Conservation (phyloP, 1,139 yeast genomes). For the Pichia sp. region DNA sequence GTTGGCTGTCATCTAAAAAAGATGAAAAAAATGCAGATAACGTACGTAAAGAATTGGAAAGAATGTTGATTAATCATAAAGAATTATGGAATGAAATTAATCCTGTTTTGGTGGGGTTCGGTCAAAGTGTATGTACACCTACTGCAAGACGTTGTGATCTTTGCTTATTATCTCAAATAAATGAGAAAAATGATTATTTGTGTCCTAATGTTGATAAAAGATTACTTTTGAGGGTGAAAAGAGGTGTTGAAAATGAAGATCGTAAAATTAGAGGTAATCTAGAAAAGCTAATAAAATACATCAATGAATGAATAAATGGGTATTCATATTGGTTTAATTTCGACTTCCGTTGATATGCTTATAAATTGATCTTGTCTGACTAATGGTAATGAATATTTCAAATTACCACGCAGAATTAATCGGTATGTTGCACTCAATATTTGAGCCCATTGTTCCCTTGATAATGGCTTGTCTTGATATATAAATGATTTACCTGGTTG, state of each 20-base stretch:
- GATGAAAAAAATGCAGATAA: slow-evolving; percentile 58
- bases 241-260: slow-evolving; percentile 17
- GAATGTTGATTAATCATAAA: slow-evolving; percentile 56
- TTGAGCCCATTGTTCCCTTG: slow-evolving; percentile 53
- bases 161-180: slow-evolving; percentile 47
- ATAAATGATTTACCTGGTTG: slow-evolving; percentile 56
- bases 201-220: slow-evolving; percentile 49
- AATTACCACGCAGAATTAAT: slow-evolving; percentile 70
- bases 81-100: slow-evolving; percentile 79
- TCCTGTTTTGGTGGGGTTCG: slow-evolving; percentile 86
- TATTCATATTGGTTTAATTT: slow-evolving; percentile 14
- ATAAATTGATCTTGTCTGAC: slow-evolving; percentile 22
- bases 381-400: slow-evolving; percentile 69
- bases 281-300: slow-evolving; percentile 19
- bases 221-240: slow-evolving; percentile 32
- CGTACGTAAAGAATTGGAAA: slow-evolving; percentile 61
- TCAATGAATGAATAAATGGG: background rate
- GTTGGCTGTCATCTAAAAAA: slow-evolving; percentile 57
- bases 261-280: slow-evolving; percentile 25
- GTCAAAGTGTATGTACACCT: slow-evolving; percentile 81
- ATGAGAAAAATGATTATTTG: slow-evolving; percentile 23
- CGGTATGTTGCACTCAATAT: slow-evolving; percentile 79
- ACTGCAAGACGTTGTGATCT: slow-evolving; percentile 64
- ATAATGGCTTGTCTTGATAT: slow-evolving; percentile 39
- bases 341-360: slow-evolving; percentile 24